phyloP scores from a whole-genome alignment of 2,329 filamentous ascomycete genomes.

The Lizonia empirigonia region DNA sequence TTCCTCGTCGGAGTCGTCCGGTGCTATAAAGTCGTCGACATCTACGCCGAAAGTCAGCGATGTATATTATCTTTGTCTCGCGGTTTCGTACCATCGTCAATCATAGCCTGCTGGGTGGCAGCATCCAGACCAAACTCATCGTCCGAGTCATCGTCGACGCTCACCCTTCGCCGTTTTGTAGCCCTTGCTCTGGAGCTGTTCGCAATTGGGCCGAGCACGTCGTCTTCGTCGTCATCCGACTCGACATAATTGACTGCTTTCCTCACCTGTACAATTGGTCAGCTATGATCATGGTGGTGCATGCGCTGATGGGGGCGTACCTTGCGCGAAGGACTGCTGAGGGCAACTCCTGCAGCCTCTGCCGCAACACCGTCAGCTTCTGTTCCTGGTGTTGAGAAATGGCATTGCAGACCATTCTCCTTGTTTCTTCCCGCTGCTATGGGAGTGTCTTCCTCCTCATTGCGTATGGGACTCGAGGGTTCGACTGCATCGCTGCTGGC shows the following conservation, averaged over 20 bases:
- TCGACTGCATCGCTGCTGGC: constrained; percentile 79
- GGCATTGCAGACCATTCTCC: constrained; percentile 57
- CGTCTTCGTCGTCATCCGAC: constrained; percentile 76
- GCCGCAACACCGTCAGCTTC: constrained; percentile 50
- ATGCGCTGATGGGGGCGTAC: constrained; percentile 52
- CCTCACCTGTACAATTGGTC: constrained; percentile 54
- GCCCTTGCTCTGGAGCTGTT: constrained; percentile 52
- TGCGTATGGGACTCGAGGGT: constrained; percentile 71
- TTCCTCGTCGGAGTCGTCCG: constrained; percentile 76
- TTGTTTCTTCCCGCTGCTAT: constrained; percentile 54
- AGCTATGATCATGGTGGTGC: not conserved
- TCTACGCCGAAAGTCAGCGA: constrained; percentile 54
- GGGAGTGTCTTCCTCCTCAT: constrained; percentile 57
- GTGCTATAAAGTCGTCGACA: constrained; percentile 85
- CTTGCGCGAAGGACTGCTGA: constrained; percentile 80
- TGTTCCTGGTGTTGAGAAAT: constrained; percentile 45
- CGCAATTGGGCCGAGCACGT: constrained; percentile 66
- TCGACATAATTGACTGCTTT: constrained; percentile 81
- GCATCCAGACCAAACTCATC: constrained; percentile 69
- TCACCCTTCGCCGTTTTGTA: constrained; percentile 65
- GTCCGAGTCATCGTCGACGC: constrained; percentile 66
- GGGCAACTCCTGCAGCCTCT: constrained; percentile 54
- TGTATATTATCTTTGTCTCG: not conserved
- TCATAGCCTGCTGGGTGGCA: constrained; percentile 61
- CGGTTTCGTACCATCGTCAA: constrained; percentile 57